Base-by-base conservation (phyloP, 495 filamentous ascomycete genomes). In the Neurospora tetraspora region DNA sequence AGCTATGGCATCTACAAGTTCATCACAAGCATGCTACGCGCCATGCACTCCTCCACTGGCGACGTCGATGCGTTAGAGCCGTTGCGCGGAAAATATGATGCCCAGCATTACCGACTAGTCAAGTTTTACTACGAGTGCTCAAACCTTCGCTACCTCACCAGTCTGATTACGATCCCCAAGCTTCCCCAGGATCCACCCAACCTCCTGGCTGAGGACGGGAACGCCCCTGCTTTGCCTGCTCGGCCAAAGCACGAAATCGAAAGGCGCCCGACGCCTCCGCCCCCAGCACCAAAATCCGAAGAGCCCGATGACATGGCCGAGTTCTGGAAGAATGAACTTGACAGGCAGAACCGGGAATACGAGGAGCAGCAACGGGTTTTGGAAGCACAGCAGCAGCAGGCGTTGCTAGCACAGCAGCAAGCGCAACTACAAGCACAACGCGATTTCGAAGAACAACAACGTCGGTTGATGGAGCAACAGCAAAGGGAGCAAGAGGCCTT, bases 71-170 rank as follows among this genome's bases (percentile, higher is more conserved):
- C 95, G n/a, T 85, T 99, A 23, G 92, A 94, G 74, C 96, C 94
- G 1, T 87, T 99, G 3, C 89, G 95, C 68, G 86, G 88, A 71
- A 88, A 94, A 76, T 99, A 98, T 77, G 91, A 98, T 80, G 92
- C 94, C 34, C 96, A 98, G 76, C 96, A 98, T 81, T 92, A 98
- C 82, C 92, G 96, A 34, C 88, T 99, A 20, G 91, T 97, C 76
- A 94, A 96, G 75, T 99, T 97, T 83, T 99, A 98, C 83, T 98
- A 97, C 81, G 96, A 99, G 83, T 99, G 96, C 83, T 98, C 95
- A 6, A 98, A 97, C 81, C 83, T 99, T 72, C 91, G 95, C 71
- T 99, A 99, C 78, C 87, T 99, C 71, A 98, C 96, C 20, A 96
- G 93, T 77, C 85, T 99, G 11, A 98, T 98, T 78, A 97, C 93